These are phyloP conservation scores for Anethum foeniculum DNA, from an alignment of 140 eudicot species.

Conservation along the genomic window DNA sequence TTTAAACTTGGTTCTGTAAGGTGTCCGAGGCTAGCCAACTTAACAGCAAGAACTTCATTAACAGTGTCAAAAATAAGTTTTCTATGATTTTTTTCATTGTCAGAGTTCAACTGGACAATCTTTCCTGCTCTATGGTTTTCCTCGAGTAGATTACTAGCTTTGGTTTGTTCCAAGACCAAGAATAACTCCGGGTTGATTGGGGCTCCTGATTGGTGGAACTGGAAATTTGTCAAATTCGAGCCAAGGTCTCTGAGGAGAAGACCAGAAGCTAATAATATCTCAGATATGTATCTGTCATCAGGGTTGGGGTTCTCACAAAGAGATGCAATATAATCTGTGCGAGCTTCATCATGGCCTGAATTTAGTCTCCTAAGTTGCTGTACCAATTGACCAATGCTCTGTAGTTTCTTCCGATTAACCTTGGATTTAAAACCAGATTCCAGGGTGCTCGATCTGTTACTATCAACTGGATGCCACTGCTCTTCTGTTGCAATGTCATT, in stretches of 20 bases:
- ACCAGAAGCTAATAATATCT: constrained; percentile 81
- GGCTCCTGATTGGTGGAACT: constrained; percentile 76
- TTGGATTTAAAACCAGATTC: constrained; percentile 32
- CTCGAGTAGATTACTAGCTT: constrained; percentile 40
- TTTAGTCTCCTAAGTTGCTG: constrained; percentile 77
- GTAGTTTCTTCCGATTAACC: constrained; percentile 64
- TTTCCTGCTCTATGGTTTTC: constrained; percentile 24
- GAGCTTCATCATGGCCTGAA: constrained; percentile 77
- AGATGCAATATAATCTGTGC: constrained; percentile 88
- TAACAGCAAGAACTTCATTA: constrained; percentile 62
- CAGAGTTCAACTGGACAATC: constrained; percentile 25
- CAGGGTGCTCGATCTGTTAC: constrained; percentile 11
- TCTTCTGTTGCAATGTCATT: constrained; percentile 14
- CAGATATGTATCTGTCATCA: constrained; percentile 77
- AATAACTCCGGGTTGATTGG: constrained; percentile 87
- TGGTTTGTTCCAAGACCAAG: constrained; percentile 82
- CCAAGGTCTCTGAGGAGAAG: constrained; percentile 73
- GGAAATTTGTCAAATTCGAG: constrained; percentile 50
- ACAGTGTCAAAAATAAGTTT: constrained; percentile 78
- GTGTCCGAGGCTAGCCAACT: constrained; percentile 34
- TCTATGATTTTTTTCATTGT: constrained; percentile 53
- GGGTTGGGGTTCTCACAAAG: constrained; percentile 83
- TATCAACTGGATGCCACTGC: constrained; percentile 30
- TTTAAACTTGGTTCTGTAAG: constrained; percentile 35
- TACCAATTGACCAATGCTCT: constrained; percentile 66